Evolutionary conservation across 2,329 filamentous ascomycete genomes (phyloP), one percentile per base, ranked within the genome.

Genomic region (Cladobotryum protrusum): DNA sequence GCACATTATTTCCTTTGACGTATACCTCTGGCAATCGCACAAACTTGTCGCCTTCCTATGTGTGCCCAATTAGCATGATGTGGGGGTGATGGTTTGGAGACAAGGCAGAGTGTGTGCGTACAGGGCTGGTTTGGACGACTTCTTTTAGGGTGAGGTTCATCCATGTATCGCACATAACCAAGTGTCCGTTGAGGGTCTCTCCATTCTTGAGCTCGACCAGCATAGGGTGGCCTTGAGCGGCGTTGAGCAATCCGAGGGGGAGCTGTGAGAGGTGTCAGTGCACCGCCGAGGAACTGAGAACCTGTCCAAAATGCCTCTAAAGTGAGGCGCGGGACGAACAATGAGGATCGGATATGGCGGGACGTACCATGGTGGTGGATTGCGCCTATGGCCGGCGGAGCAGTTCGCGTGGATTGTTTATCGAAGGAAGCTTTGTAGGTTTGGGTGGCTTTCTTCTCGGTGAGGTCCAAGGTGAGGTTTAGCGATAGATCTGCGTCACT

Each of bases 111-210:
- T 14, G 44, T n/a, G 33, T 15, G 49, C 76, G 46, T 71, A 86
- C 83, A 19, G 92, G 85, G 66, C 87, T 96, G 15, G 93, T 97
- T 72, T 97, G 92, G 34, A 97, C 89, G 18, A 99, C 95, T 69
- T 97, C 93, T 70, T 93, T 95, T 58, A 99, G 73, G 2, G 92
- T 97, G 60, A 99, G 75, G 73, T 99, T 99, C 93, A 99, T 99
- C 90, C 93, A 99, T 44, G 92, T 99, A 70, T 99, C 93, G 82
- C 92, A 99, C 69, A 86, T 89, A 68, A 96, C 87, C 52, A 99
- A 77, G 65, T 96, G 90, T 56, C 93, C 93, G 72, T 97, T 99
- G 54, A 99, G 81, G 0, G 93, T 97, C 72, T 99, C 91, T 73
- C 91, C 91, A 65, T 92, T 95, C 78, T 96, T 96, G 58, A 96